Percentiles rank a stretch among this genome's conserved stretches.
These are phyloP conservation scores for Candida ulmi DNA, from an alignment of 805 yeast species.

Conservation along the genomic window DNA sequence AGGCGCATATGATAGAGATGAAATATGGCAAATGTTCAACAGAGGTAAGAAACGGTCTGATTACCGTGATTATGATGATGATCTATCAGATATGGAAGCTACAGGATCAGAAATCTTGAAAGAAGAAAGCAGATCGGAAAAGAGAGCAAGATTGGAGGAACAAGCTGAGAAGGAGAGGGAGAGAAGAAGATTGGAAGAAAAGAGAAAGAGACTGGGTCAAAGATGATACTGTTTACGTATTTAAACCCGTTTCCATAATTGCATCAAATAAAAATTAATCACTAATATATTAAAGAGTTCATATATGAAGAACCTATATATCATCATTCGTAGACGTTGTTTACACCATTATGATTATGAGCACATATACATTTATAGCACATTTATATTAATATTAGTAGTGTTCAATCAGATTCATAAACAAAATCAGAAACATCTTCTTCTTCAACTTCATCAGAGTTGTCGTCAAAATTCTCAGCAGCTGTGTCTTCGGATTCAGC, in stretches of 20 bases:
- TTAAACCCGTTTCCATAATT: no score
- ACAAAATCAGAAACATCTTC: conserved; percentile 35
- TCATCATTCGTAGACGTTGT: no score
- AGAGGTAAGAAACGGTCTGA: conserved; percentile 50
- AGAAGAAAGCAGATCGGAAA: conserved; percentile 70
- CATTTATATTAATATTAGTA: no score
- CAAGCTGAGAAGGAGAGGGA: conserved; percentile 60
- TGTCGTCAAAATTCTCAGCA: no score
- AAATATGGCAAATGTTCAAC: conserved; percentile 84
- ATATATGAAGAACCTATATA: no score
- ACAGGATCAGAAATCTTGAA: conserved; percentile 82
- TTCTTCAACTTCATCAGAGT: conserved; percentile 2
- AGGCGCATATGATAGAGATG: conserved; percentile 69
- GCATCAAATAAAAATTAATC: no score
- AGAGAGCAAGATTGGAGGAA: conserved; percentile 73
- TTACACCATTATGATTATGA: no score
- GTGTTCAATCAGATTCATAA: conserved; percentile 34
- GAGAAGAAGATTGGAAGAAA: conserved; percentile 39
- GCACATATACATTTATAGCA: no score
- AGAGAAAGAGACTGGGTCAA: conserved; percentile 35
- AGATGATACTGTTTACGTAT: neutral
- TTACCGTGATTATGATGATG: conserved; percentile 40
- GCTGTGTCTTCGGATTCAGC: neutral
- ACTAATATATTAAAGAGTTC: no score
- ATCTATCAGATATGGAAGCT: conserved; percentile 80